phyloP scores from a whole-genome alignment of 2,329 filamentous ascomycete species.

The Karstenula rhodostoma region DNA sequence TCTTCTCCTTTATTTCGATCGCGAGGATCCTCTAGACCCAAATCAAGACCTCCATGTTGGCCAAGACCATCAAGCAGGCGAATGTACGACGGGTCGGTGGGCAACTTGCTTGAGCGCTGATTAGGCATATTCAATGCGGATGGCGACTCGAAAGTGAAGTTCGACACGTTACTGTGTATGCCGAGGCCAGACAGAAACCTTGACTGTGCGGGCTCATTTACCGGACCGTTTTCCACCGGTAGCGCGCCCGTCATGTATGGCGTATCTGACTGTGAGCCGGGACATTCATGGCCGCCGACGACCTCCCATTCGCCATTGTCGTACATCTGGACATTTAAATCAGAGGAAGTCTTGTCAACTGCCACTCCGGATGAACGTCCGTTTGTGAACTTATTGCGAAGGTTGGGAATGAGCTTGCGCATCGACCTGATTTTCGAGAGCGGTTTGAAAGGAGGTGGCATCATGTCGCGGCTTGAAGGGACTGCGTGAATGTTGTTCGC shows the following conservation, averaged over 20 bases:
- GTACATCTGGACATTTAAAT: slow-evolving; percentile 24
- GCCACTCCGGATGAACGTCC: slow-evolving; percentile 16
- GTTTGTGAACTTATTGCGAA: slow-evolving; percentile 34
- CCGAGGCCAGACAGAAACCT: slow-evolving; percentile 14
- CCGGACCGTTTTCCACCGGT: slow-evolving; percentile 21
- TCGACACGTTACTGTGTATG: slow-evolving; percentile 15
- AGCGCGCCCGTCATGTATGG: slow-evolving; percentile 38
- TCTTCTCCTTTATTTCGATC: not conserved
- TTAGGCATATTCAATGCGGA: slow-evolving; percentile 24
- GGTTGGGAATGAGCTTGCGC: slow-evolving; percentile 32
- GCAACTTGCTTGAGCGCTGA: slow-evolving; percentile 20
- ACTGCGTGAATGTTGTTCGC: slow-evolving; percentile 23
- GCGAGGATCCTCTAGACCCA: slow-evolving; percentile 41
- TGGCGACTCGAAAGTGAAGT: slow-evolving; percentile 31
- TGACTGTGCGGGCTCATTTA: slow-evolving; percentile 12
- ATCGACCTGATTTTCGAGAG: slow-evolving; percentile 38
- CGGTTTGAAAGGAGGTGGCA: slow-evolving; percentile 49
- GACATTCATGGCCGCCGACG: slow-evolving; percentile 1
- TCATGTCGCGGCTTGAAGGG: slow-evolving; percentile 42
- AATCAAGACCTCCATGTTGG: slow-evolving; percentile 29
- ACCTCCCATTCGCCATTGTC: slow-evolving; percentile 23
- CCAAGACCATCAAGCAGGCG: slow-evolving; percentile 42
- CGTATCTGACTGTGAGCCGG: slow-evolving; percentile 13
- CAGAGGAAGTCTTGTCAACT: not conserved
- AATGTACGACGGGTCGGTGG: slow-evolving; percentile 40